Percentiles rank a stretch among this genome's conserved stretches.
Evolutionary conservation across 805 yeast species (phyloP).

Genomic region (Lachancea dasiensis): DNA sequence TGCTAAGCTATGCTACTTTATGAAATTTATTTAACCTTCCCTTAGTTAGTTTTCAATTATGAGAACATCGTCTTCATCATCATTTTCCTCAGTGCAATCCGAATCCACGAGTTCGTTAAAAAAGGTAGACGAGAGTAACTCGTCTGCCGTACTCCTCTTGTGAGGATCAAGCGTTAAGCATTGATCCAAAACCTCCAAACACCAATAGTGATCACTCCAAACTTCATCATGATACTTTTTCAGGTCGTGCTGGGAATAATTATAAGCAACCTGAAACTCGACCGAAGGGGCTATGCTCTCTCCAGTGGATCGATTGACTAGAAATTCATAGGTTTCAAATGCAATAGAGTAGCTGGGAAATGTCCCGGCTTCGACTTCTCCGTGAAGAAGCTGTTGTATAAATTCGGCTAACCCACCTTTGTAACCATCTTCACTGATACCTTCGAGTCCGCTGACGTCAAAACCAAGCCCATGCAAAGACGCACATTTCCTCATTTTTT

Average conservation of each 20-base stretch:
- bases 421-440: constrained; percentile 35
- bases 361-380: constrained; percentile 45
- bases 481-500: constrained; percentile 69
- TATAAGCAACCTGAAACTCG: constrained; percentile 7
- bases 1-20: constrained; percentile 6
- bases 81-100: constrained; percentile 16
- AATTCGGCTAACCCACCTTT: constrained; percentile 31
- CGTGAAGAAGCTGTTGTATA: constrained; percentile 24
- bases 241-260: constrained; percentile 17
- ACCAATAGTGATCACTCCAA: constrained; percentile 35
- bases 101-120: constrained; percentile 40
- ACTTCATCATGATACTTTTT: constrained; percentile 31
- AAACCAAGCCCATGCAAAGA: constrained; percentile 82
- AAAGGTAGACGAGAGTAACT: constrained; percentile 52
- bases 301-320: constrained; percentile 29
- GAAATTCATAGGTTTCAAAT: constrained; percentile 50
- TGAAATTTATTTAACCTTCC: constrained; percentile 1
- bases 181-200: constrained; percentile 50
- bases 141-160: constrained; percentile 52
- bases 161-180: constrained; percentile 55
- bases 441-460: constrained; percentile 54
- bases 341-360: constrained; percentile 70
- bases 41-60: constrained; percentile 6
- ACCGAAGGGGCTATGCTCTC: constrained; percentile 28
- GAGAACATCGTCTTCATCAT: constrained; percentile 23